phyloP scores from a whole-genome alignment of 768 basidiomycete species.

The Calocera cornea region DNA sequence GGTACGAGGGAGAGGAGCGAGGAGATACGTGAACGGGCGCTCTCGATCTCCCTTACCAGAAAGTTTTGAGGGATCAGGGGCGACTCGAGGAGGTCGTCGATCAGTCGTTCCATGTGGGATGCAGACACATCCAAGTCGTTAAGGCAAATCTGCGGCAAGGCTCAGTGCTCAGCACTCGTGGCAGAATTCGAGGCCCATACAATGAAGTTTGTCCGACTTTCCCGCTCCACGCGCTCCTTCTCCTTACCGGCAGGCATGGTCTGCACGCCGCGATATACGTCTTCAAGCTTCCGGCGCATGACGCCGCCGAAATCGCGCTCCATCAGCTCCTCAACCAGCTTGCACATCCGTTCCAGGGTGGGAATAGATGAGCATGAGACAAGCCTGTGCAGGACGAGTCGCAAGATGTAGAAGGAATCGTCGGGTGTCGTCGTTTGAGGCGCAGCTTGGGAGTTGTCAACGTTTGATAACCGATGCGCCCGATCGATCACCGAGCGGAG shows the following conservation, averaged over 20 bases:
- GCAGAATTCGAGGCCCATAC: constrained; percentile 35
- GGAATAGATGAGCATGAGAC: constrained; percentile 59
- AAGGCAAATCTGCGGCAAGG: constrained; percentile 49
- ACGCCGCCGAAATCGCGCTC: constrained; percentile 72
- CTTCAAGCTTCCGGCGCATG: constrained; percentile 75
- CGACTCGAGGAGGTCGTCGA: constrained; percentile 47
- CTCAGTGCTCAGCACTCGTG: constrained; percentile 7
- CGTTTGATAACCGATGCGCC: constrained; percentile 73
- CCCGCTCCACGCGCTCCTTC: constrained; percentile 51
- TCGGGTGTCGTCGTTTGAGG: constrained; percentile 65
- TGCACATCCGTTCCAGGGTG: constrained; percentile 45
- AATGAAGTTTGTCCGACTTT: constrained; percentile 66
- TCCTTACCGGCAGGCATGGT: constrained; percentile 40
- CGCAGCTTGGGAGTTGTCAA: constrained; percentile 51
- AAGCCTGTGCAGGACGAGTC: constrained; percentile 62
- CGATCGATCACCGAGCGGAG: constrained; percentile 75
- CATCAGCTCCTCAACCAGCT: constrained; percentile 55
- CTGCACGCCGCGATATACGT: constrained; percentile 50
- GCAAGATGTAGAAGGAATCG: constrained; percentile 92
- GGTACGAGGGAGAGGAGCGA: constrained; percentile 40
- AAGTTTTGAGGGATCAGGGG: constrained; percentile 54
- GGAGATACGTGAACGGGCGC: constrained; percentile 36
- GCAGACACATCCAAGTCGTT: constrained; percentile 93
- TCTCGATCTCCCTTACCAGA: constrained; percentile 39
- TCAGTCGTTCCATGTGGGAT: constrained; percentile 73